Percentiles rank a stretch among this genome's conserved stretches.
Conservation (phyloP, 768 basidiomycete species). For the Solioccasus polychromus region DNA sequence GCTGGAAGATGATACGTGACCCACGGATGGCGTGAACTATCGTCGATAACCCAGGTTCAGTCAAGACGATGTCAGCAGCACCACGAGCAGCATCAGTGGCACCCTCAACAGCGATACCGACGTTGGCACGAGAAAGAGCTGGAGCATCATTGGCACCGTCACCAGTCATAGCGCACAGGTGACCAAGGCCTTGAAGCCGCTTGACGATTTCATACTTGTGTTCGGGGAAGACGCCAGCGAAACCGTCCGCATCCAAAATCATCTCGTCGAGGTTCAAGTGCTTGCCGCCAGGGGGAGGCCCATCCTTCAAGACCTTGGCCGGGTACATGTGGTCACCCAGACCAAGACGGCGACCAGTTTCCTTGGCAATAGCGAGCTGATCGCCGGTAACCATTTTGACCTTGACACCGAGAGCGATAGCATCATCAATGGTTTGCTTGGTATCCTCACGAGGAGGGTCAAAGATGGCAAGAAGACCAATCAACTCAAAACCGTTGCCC, state of each 20-base stretch:
- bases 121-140: slow-evolving; percentile 96
- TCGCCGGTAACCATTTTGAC: slow-evolving; percentile 99
- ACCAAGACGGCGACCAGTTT: slow-evolving; percentile 96
- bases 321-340: slow-evolving; percentile 99
- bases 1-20: slow-evolving; percentile 98
- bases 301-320: slow-evolving; percentile 98
- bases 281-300: slow-evolving; percentile 83
- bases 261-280: slow-evolving; percentile 89
- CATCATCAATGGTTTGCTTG: slow-evolving; percentile 98
- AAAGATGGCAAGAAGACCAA: slow-evolving; percentile 96
- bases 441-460: slow-evolving; percentile 98
- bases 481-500: slow-evolving; percentile 96
- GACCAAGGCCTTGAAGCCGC: slow-evolving; percentile 93
- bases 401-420: slow-evolving; percentile 90
- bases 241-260: slow-evolving; percentile 99
- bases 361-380: slow-evolving; percentile 99
- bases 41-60: slow-evolving; percentile 97
- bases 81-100: slow-evolving; percentile 98
- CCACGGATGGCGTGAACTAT: slow-evolving; percentile 99
- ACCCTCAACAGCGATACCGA: slow-evolving; percentile 99
- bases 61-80: slow-evolving; percentile 96
- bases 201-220: slow-evolving; percentile 99
- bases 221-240: slow-evolving; percentile 98
- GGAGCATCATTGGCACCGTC: slow-evolving; percentile 99
- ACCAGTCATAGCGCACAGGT: slow-evolving; percentile 98